Evolutionary conservation across 1,284 basidiomycete genomes (phyloP), one percentile per base, ranked within the genome.

Genomic region (Thelephora terrestris): DNA sequence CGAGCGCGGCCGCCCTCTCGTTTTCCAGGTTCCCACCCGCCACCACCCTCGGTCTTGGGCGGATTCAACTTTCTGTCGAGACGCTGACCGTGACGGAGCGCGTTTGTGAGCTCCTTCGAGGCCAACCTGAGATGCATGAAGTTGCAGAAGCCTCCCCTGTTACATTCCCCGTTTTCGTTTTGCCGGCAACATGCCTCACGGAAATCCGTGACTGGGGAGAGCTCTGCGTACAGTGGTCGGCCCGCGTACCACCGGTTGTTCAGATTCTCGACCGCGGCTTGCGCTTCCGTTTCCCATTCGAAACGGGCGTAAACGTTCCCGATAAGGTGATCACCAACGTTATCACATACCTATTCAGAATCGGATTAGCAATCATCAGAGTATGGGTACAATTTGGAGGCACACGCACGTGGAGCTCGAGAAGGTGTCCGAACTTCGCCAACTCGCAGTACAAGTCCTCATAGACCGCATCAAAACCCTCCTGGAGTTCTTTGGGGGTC

Each of bases 231-330:
- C n/a, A 99, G 71, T 4, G 96, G 96, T 46, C 91, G 84, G 47
- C 90, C 91, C 59, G 92, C 92, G 75, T 97, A 99, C 96, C 96
- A 99, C 21, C 95, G 78, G 60, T 95, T 88, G 61, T 98, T 98
- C 53, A 98, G 72, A 52, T 79, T 88, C 59, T 96, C 91, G 9
- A 98, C 91, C 0, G 96, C 95, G 38, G 82, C 72, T 63, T 93
- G 88, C 7, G 96, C 96, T 63, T 99, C 96, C 0, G 93, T 92
- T 69, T 99, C 96, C 90, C 90, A 96, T 63, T 97, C 93, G 64
- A 92, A 99, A 39, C 96, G 79, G 10, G 94, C 96, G 63, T 99
- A 99, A 1, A 99, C 96, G 61, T 99, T 99, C 24, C 96, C 96
- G 61, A 98, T 94, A 40, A 99, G 74, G 65, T 99, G 96, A 64